Base-by-base conservation (phyloP, 2,329 filamentous ascomycete species). In the Botryotinia calthae region DNA sequence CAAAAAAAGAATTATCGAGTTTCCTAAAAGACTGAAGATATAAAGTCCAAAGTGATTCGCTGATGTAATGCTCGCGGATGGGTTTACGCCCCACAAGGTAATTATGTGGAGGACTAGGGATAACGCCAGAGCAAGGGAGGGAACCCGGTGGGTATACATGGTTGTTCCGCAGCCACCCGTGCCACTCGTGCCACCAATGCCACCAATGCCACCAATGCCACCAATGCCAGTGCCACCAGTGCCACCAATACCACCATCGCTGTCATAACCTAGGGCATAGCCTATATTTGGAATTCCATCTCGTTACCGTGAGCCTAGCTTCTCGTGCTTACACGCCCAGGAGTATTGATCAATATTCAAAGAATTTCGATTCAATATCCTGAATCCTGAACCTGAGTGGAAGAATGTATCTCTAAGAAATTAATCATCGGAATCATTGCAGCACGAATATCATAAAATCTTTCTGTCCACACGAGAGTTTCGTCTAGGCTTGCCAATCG, bases 11-110 rank as follows among this genome's bases (percentile, higher is more conserved):
- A 40, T 20, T 48, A 40, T 54, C 25, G 34, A 20, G 46, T 40
- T 66, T 40, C 64, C 46, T 66, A 28, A 66, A 66, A 40, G 14
- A 66, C 37, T 54, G 64, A 66, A 66, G 64, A 66, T 66, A 66
- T 66, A 66, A 51, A 54, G 22, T 20, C 18, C 44, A 51, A 66
- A 40, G 51, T 66, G 34, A 10, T 51, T 54, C 16, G 64, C 64
- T 66, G 51, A 51, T 66, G 64, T 54, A 37, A 51, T 66, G 1
- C 9, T 40, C 46, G 54, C 31, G 51, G n/a, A 66, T 16, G 31
- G 8, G 12, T 14, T 40, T n/a, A 5, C 12, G 46, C 46, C 46
- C 40, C 31, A 40, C 46, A 51, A 40, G 22, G 51, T 40, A n/a
- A 51, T 48, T 28, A 37, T 66, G 25, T 54, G 46, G 64, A 66